Evolutionary conservation across 148 eudicot species (phyloP).

Genomic region (Pharnaceum exiguum): DNA sequence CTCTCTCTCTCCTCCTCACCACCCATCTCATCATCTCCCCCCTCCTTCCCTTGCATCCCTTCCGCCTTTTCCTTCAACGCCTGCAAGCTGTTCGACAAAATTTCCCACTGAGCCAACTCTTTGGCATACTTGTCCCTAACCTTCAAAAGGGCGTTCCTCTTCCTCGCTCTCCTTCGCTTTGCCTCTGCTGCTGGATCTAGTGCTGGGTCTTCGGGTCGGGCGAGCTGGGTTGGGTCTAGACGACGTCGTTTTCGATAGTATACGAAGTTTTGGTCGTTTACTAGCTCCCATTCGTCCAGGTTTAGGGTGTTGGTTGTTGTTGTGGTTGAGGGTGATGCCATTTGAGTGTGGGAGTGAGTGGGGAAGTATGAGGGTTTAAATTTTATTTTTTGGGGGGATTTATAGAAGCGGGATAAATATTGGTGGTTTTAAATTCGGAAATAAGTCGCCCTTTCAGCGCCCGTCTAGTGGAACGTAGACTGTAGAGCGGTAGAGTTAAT

Average conservation of each 20-base stretch:
- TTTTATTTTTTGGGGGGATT: too few relatives aligned
- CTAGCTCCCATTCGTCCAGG: conserved; percentile 61
- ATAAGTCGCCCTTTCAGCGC: too few relatives aligned
- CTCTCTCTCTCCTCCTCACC: neutral
- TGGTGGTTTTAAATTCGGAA: too few relatives aligned
- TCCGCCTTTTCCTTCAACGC: conserved; percentile 28
- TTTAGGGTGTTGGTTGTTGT: too few relatives aligned
- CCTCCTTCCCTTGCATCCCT: conserved; percentile 29
- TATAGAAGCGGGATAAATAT: too few relatives aligned
- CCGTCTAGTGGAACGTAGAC: too few relatives aligned
- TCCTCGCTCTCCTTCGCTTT: conserved; percentile 32
- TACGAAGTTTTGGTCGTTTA: conserved; percentile 65
- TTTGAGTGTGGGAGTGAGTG: too few relatives aligned
- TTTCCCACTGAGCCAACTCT: conserved; percentile 64
- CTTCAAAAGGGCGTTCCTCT: conserved; percentile 34
- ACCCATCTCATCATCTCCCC: neutral
- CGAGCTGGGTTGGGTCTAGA: conserved; percentile 27
- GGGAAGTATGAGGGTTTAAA: too few relatives aligned
- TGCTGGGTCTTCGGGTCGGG: conserved; percentile 29
- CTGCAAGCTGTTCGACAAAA: conserved; percentile 54
- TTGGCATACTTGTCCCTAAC: conserved; percentile 42
- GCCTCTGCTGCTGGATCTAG: conserved; percentile 47
- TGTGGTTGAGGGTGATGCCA: too few relatives aligned
- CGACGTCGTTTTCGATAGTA: conserved; percentile 60
- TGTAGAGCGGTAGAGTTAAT: too few relatives aligned